Evolutionary conservation across 257 asterid species (phyloP), one percentile per base, ranked within the genome.

Genomic region (Parsonsia alboflavescens): DNA sequence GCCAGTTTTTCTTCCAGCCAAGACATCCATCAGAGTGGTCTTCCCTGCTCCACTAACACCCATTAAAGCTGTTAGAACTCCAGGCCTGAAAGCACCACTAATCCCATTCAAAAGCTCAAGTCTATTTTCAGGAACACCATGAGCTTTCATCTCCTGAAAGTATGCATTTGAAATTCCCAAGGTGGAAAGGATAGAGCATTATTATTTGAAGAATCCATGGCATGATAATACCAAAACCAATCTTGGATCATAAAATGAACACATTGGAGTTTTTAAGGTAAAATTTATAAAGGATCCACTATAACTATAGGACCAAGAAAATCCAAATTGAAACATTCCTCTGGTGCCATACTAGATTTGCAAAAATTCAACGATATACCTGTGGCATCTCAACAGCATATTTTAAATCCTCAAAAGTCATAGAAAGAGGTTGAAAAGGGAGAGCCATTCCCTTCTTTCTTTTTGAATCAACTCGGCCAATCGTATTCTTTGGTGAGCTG

Each of bases 1-100:
- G 1, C 97, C 96, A 0, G 97, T 92, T 84, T 92, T 92, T 78
- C 97, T 75, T 48, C 96, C 96, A 13, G 97, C 91, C 75, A 92
- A 90, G 71, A 90, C 97, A 79, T 92, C 97, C 97, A 92, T 90
- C 70, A 92, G 89, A 65, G 96, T 92, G 50, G 93, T 92, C 85
- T 92, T 92, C 12, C 97, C 97, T 69, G 97, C 97, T 69, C 97
- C 97, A 61, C 96, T 92, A 22, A 92, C 93, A 42, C 97, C 97
- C 54, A 92, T 84, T 77, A 92, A 82, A 58, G 97, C 97, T 54
- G 97, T 92, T 3, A 59, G 33, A 72, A 91, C 91, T 4, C 97
- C 95, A 2, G 97, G 97, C 73, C 81, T 86, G 75, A 91, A 90
- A 75, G 93, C 95, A 54, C 97, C 97, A 13, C 93, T 89, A 30